Conservation (phyloP, 106 monocot species). For the Apostasia ramifera region DNA sequence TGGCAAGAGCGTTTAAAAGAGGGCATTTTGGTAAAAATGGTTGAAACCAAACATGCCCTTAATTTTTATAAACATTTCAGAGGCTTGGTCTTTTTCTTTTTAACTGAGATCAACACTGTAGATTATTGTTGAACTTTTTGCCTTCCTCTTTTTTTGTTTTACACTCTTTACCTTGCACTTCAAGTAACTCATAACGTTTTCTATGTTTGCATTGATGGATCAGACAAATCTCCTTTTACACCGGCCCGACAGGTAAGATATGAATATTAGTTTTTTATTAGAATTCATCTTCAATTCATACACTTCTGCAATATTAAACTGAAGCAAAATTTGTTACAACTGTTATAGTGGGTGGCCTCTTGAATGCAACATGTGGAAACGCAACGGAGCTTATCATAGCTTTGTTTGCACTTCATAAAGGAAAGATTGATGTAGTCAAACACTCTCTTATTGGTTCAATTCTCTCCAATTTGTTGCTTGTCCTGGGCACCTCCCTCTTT, state of each 20-base stretch:
- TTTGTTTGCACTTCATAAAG: slow-evolving; percentile 34
- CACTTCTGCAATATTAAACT: background rate
- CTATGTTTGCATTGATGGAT: background rate
- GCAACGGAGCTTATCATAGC: slow-evolving; percentile 82
- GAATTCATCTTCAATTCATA: background rate
- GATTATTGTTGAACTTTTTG: no score
- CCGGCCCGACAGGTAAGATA: slow-evolving; percentile 68
- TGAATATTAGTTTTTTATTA: background rate
- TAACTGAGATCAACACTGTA: no score
- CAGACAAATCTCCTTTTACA: slow-evolving; percentile 83
- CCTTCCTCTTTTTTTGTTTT: no score
- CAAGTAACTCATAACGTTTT: no score
- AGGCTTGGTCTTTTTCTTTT: no score
- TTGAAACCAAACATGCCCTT: no score
- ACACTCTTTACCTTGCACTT: no score
- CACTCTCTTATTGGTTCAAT: slow-evolving; percentile 72
- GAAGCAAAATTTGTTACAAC: background rate
- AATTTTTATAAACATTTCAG: no score
- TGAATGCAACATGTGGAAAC: slow-evolving; percentile 43
- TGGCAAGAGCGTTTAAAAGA: no score
- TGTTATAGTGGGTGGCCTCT: slow-evolving; percentile 63
- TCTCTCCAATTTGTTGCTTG: slow-evolving; percentile 74
- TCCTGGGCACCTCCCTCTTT: slow-evolving; percentile 73
- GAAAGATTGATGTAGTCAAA: slow-evolving; percentile 52
- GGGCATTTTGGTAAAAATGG: no score